Base-by-base conservation (phyloP, 495 filamentous ascomycete genomes). In the Penicillium parvum region DNA sequence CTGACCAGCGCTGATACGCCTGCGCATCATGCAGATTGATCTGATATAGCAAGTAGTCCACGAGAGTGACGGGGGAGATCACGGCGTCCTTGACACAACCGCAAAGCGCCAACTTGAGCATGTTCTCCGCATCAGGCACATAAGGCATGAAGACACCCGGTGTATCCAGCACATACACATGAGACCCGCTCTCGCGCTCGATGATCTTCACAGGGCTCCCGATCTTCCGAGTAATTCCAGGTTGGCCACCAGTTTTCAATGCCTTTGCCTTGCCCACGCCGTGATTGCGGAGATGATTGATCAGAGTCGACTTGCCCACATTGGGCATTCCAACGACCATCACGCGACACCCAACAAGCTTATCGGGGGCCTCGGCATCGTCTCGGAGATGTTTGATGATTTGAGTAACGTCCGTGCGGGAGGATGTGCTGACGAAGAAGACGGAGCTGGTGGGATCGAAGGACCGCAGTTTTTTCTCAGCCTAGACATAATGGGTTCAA, bases 281-380 rank as follows among this genome's bases (percentile, higher is more conserved):
- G 12, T 71, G 65, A 15, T 71, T 75, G 7, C 94, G 84, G 27
- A 98, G 73, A 19, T 84, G 75, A 63, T 98, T 98, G 17, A 98
- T 80, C 10, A 98, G 72, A 1, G 91, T 88, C 16, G 87, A 94
- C 64, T 98, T 82, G 14, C 78, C 92, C 0, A 92, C 86, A 64
- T 98, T 98, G 5, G 92, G 92, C 91, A 98, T 96, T 19, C 92
- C 92, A 12, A 96, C 90, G 1, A 97, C 78, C 60, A 98, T 74
- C 40, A 88, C 77, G 18, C 89, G 81, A 39, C 85, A 78, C 2
- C 89, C 88, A 5, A 77, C 77, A 6, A 90, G 62, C 22, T 73
- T 77, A 49, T 78, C 63, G 3, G 58, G 60, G 7, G 62, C 57
- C 14, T 53, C 40, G 21, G 74, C 67, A 43, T 74, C 66, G 22